These are phyloP conservation scores for Cladorrhinum sp. DNA, from an alignment of 2,329 filamentous ascomycete genomes.

Conservation along the genomic window DNA sequence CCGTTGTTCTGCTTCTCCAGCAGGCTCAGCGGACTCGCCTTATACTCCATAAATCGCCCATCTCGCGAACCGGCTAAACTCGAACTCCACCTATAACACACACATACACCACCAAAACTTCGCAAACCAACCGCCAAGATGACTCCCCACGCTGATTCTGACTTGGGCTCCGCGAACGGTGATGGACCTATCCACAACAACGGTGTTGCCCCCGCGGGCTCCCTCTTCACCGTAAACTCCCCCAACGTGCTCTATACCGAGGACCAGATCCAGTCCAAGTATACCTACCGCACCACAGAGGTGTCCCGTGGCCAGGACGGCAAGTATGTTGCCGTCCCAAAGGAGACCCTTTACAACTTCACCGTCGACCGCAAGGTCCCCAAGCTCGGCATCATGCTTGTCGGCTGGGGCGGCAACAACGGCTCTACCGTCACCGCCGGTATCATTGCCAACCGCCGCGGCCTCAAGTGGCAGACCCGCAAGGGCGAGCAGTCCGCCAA, in stretches of 20 bases:
- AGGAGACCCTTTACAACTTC: slow-evolving; percentile 93
- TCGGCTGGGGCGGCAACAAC: slow-evolving; percentile 98
- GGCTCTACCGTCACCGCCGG: slow-evolving; percentile 95
- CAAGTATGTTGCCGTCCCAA: slow-evolving; percentile 78
- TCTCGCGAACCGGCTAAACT: slow-evolving; percentile 21
- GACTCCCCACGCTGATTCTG: slow-evolving; percentile 83
- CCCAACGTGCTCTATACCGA: slow-evolving; percentile 92
- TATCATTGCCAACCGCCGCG: slow-evolving; percentile 90
- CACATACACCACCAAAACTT: slow-evolving; percentile 19
- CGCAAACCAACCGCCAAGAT: slow-evolving; percentile 50
- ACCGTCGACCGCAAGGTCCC: slow-evolving; percentile 92
- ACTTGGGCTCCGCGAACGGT: slow-evolving; percentile 56
- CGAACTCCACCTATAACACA: slow-evolving; percentile 7
- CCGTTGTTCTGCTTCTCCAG: slow-evolving; percentile 87
- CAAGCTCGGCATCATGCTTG: slow-evolving; percentile 94
- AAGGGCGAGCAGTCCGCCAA: slow-evolving; percentile 83
- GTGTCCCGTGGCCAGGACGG: slow-evolving; percentile 68
- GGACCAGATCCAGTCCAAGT: slow-evolving; percentile 84
- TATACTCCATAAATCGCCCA: slow-evolving; percentile 52
- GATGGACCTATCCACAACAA: slow-evolving; percentile 47
- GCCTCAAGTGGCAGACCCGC: slow-evolving; percentile 87
- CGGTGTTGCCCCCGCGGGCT: slow-evolving; percentile 43
- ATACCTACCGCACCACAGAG: slow-evolving; percentile 92
- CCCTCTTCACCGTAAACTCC: slow-evolving; percentile 82
- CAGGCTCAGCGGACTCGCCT: slow-evolving; percentile 71